Percentiles rank a stretch among this genome's conserved stretches.
Evolutionary conservation across 169 alveolate species (phyloP).

Genomic region (Plasmodium blacklocki): DNA sequence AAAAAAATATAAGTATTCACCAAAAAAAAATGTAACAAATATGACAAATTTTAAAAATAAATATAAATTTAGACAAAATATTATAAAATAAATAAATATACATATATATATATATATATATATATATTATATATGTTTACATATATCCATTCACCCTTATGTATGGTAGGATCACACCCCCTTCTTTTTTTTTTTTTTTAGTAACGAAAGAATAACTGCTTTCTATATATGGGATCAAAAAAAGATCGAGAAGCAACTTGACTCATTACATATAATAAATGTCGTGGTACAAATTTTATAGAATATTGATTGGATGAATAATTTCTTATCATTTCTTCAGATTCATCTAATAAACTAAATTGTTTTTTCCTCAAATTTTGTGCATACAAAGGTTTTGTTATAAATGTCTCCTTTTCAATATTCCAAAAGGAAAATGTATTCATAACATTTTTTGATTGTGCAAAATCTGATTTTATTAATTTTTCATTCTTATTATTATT

Average conservation of each 20-base stretch:
- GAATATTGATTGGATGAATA: constrained; percentile 60
- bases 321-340: constrained; percentile 71
- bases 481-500: constrained; percentile 19
- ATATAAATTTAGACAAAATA: no score
- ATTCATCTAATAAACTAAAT: constrained; percentile 53
- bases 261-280: constrained; percentile 63
- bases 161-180: no score
- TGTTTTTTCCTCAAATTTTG: constrained; percentile 23
- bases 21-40: no score
- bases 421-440: constrained; percentile 66
- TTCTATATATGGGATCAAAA: constrained; percentile 68
- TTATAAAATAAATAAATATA: no score
- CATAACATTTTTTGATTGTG: constrained; percentile 8
- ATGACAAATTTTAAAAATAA: no score
- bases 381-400: constrained; percentile 71
- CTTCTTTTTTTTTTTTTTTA: no score
- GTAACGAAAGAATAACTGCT: constrained; percentile 39
- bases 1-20: no score
- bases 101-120: no score
- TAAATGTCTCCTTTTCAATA: constrained; percentile 42
- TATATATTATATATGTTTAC: no score
- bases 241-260: constrained; percentile 69
- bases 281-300: constrained; percentile 70
- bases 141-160: no score
- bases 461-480: constrained; percentile 6